Evolutionary conservation across 768 basidiomycete genomes (phyloP), one percentile per base, ranked within the genome.

Genomic region (Lentinula sp.): DNA sequence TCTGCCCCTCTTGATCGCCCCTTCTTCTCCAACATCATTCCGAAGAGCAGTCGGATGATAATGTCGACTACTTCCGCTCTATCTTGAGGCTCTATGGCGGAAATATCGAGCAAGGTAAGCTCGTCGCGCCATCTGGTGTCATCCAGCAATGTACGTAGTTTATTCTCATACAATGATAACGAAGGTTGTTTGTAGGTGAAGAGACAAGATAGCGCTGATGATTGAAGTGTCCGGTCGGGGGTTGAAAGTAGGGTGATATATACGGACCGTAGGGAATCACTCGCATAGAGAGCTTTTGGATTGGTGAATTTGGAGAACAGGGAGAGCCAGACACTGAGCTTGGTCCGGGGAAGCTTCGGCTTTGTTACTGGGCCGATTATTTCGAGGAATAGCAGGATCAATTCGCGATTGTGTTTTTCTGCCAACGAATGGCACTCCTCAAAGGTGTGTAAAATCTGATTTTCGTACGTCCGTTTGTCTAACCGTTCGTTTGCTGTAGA

Each of bases 301-400:
- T 98, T 98, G 66, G 77, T 76, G 70, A 99, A 91, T 70, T 95
- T 96, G 54, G 91, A 81, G 72, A 98, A 92, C 10, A 98, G 80
- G 18, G 83, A 83, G 32, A 98, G 84, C 87, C 92, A 98, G 0
- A 84, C 78, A 15, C 74, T 74, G 9, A 97, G 81, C 68, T 86
- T 88, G 33, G 78, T 72, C 46, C 85, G 86, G 2, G 85, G 73
- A 6, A 90, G 71, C 49, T 76, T 79, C 3, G 76, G 67, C 4
- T 71, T 62, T 3, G 67, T 66, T 54, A 75, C 71, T n/a, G 78
- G 72, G 13, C 75, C 75, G 36, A 75, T 78, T 49, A 84, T 66
- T 61, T 72, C 54, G 65, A 98, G 78, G 76, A 98, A 97, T 60
- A 90, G 80, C 0, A 93, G 87, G n/a, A 97, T 78, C 37, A 98